Conservation (phyloP, 2,329 filamentous ascomycete species). For the Penicillium sp. region DNA sequence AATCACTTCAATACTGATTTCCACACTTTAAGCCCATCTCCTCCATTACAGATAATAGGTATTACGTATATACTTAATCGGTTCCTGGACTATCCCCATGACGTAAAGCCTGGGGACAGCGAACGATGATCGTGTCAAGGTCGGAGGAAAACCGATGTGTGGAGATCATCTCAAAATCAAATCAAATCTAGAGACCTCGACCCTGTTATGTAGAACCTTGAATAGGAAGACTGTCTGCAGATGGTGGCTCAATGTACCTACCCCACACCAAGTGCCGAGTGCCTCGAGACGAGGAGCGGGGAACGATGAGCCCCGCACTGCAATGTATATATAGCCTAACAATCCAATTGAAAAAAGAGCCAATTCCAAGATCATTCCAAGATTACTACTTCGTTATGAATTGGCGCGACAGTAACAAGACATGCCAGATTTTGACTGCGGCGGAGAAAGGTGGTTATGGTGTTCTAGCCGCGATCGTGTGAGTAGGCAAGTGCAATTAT, state of each 20-base stretch:
- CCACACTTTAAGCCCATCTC: not conserved
- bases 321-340: not conserved
- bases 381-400: not conserved
- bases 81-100: not conserved
- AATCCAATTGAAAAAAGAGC: not conserved
- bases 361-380: not conserved
- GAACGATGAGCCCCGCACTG: not conserved
- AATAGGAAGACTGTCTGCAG: not conserved
- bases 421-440: slow-evolving; percentile 12
- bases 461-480: slow-evolving; percentile 22
- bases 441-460: slow-evolving; percentile 19
- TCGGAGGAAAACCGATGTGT: not conserved
- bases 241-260: not conserved
- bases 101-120: not conserved
- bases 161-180: not conserved
- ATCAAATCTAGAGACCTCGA: too few species aligned
- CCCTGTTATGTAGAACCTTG: too few species aligned
- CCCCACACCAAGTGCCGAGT: not conserved
- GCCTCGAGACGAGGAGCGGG: not conserved
- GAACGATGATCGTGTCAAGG: not conserved
- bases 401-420: slow-evolving; percentile 10
- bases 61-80: too few species aligned
- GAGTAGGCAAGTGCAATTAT: not conserved
- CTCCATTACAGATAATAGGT: not conserved
- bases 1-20: not conserved